Evolutionary conservation across 2,329 filamentous ascomycete genomes (phyloP).

Genomic region (Aspergillus clavatus): DNA sequence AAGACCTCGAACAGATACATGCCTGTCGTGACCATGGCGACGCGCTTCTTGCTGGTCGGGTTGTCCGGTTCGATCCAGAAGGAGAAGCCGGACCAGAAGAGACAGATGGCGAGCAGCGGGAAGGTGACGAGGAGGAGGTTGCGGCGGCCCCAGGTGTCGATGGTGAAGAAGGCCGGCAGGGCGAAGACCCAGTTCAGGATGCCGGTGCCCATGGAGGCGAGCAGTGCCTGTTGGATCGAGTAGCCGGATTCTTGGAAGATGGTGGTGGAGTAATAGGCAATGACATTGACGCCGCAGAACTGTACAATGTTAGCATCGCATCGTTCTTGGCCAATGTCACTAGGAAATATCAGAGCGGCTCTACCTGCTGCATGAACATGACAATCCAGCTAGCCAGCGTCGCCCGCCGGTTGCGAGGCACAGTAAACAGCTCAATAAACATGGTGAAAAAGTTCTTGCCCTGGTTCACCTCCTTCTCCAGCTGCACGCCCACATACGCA

Average conservation of each 20-base stretch:
- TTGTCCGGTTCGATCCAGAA: conserved; percentile 34
- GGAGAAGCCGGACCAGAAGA: conserved; percentile 48
- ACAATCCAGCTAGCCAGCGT: conserved; percentile 54
- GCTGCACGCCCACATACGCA: conserved; percentile 53
- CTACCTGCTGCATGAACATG: conserved; percentile 63
- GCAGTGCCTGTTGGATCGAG: conserved; percentile 48
- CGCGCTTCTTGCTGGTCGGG: conserved; percentile 37
- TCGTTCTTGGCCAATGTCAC: no score
- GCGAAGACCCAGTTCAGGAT: conserved; percentile 64
- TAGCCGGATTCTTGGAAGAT: conserved; percentile 57
- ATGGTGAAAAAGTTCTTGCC: conserved; percentile 50
- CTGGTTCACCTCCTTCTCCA: conserved; percentile 53
- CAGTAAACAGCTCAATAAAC: conserved; percentile 57
- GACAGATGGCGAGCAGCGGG: conserved; percentile 44
- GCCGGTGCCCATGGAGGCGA: conserved; percentile 60
- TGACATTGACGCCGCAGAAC: conserved; percentile 52
- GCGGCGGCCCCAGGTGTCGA: conserved; percentile 61
- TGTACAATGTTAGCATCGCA: conserved; percentile 12
- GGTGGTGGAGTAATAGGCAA: conserved; percentile 58
- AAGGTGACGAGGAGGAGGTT: conserved; percentile 60
- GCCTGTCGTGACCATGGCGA: conserved; percentile 29
- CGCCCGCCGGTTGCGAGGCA: conserved; percentile 60
- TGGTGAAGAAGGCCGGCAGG: conserved; percentile 59
- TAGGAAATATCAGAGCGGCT: neutral
- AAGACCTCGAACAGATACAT: conserved; percentile 49